Base-by-base conservation (phyloP, 2,329 filamentous ascomycete species). In the Graphilbum ipis-grandicollis region DNA sequence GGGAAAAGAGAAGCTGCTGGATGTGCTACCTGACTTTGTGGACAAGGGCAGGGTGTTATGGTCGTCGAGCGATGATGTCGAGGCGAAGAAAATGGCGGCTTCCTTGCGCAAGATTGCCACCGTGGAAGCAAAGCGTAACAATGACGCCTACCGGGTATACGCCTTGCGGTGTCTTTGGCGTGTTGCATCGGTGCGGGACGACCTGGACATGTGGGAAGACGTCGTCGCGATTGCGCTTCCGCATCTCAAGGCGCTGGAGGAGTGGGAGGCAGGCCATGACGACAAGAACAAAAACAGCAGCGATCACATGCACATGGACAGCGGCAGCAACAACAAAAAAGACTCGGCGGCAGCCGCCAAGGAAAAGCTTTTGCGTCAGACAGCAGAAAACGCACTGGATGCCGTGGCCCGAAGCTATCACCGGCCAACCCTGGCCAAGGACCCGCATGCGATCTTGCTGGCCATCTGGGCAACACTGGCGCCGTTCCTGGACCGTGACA, bases 81-180 rank as follows among this genome's bases (percentile, higher is more conserved):
- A n/a, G 53, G 55, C 6, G 68, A 78, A 52, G 0, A 50, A 52
- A 9, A 56, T 81, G 19, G 67, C 68, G 10, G 64, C 69, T 9
- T 66, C 77, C 46, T 75, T 86, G 59, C 80, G 78, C 59, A 86
- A 86, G 66, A 79, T 93, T 44, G 71, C 71, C 5, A 54, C 88
- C 14, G 71, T 88, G 39, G 90, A 98, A 65, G 85, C 85, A 9
- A 94, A 90, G 61, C 72, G 90, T 23, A 88, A 86, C 51, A 94
- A 94, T 49, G 71, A 75, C n/a, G 63, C 65, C 8, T 98, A 96
- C 55, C 73, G 81, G 13, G 77, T 79, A 17, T 67, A 82, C 53
- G 81, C 82, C 1, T 69, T 93, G 43, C 60, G 62, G 38, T 75
- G 72, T 25, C 60, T 94, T 5, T 85, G 81, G 50, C 66, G 73